Evolutionary conservation across 768 basidiomycete genomes (phyloP).

Genomic region (Mycena alexandri): DNA sequence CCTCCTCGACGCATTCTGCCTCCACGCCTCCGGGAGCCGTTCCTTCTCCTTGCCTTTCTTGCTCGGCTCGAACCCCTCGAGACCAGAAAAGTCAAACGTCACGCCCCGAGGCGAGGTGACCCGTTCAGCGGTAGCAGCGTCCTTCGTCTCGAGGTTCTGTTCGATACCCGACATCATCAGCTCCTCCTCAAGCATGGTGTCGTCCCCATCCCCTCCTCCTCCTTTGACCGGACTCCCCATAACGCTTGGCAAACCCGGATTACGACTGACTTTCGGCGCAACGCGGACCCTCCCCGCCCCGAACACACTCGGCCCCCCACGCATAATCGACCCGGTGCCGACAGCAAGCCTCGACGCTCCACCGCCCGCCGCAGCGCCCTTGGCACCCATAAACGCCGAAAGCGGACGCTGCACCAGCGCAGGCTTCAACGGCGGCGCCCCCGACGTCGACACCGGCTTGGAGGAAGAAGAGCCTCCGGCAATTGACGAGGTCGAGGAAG

Average conservation of each 20-base stretch:
- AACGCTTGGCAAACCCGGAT: constrained; percentile 59
- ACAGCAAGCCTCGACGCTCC: constrained; percentile 26
- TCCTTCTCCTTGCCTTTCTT: constrained; percentile 51
- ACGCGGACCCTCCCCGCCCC: constrained; percentile 40
- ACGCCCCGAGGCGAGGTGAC: constrained; percentile 36
- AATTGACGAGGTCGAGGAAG: constrained; percentile 25
- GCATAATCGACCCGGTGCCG: constrained; percentile 33
- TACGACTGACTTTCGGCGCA: constrained; percentile 48
- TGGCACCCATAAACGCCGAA: constrained; percentile 29
- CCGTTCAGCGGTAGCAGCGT: constrained; percentile 39
- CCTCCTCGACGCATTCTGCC: constrained; percentile 59
- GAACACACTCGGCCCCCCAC: constrained; percentile 29
- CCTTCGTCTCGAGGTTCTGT: constrained; percentile 37
- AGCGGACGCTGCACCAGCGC: constrained; percentile 30
- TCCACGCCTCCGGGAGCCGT: constrained; percentile 42
- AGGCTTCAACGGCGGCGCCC: constrained; percentile 18
- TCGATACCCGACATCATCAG: constrained; percentile 40
- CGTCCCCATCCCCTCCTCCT: constrained; percentile 36
- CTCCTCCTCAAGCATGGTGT: constrained; percentile 41
- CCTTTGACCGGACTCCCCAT: constrained; percentile 62
- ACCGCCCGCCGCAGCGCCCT: constrained; percentile 3
- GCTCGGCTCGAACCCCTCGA: constrained; percentile 37
- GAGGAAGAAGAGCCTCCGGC: constrained; percentile 5
- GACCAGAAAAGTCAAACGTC: constrained; percentile 31
- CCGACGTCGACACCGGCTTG: constrained; percentile 13